Percentiles rank a stretch among this genome's conserved stretches.
phyloP scores from a whole-genome alignment of 164 flowering plant genomes.

The Vitis riparia region DNA sequence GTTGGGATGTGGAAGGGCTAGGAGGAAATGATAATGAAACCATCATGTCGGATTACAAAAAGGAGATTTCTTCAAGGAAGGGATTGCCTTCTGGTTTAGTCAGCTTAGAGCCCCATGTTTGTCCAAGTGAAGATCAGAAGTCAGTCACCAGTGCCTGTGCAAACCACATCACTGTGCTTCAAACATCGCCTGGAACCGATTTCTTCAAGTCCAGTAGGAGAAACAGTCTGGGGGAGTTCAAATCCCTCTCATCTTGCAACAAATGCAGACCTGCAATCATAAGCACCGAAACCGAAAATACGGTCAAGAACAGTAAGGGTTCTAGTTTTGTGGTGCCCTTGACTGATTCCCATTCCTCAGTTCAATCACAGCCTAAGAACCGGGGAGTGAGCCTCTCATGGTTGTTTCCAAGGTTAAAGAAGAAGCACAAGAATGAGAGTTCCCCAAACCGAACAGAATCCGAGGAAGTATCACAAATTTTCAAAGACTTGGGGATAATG shows the following conservation, averaged over 20 bases:
- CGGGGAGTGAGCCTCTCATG: slow-evolving; percentile 52
- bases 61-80: slow-evolving; percentile 36
- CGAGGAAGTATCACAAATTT: slow-evolving; percentile 57
- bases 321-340: slow-evolving; percentile 52
- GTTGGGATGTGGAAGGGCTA: slow-evolving; percentile 51
- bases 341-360: slow-evolving; percentile 55
- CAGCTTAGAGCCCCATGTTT: slow-evolving; percentile 36
- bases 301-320: slow-evolving; percentile 28
- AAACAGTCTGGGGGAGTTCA: slow-evolving; percentile 59
- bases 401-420: slow-evolving; percentile 72
- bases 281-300: slow-evolving; percentile 34
- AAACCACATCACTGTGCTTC: slow-evolving; percentile 44
- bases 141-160: slow-evolving; percentile 40
- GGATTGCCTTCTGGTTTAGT: slow-evolving; percentile 30
- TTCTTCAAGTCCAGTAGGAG: slow-evolving; percentile 52
- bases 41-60: slow-evolving; percentile 33
- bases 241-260: slow-evolving; percentile 62
- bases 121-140: slow-evolving; percentile 50
- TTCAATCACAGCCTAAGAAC: slow-evolving; percentile 48
- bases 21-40: slow-evolving; percentile 32
- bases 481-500: slow-evolving; percentile 52
- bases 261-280: slow-evolving; percentile 64
- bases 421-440: slow-evolving; percentile 61
- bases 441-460: slow-evolving; percentile 60
- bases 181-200: slow-evolving; percentile 48